A percentile compares a stretch with the other conserved stretches of the same genome.
These are phyloP conservation scores for Salix purpurea DNA, from an alignment of 345 rosid species.

Conservation along the genomic window DNA sequence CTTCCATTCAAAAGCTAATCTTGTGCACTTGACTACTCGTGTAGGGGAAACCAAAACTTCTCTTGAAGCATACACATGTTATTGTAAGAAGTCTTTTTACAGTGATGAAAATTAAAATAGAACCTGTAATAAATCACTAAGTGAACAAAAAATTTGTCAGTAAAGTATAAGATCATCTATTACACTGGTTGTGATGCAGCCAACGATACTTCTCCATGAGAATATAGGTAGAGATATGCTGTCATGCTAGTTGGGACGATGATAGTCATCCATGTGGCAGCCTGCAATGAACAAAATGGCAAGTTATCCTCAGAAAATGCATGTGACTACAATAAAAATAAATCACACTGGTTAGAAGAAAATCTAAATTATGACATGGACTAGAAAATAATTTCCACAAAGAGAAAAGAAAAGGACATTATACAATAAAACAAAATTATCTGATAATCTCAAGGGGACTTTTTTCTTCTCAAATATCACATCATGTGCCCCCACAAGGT, in stretches of 20 bases:
- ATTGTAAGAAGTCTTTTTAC: not conserved
- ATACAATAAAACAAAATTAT: not conserved
- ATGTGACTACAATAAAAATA: not conserved
- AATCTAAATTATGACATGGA: not conserved
- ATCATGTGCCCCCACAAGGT: not conserved
- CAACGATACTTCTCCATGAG: conserved; percentile 87
- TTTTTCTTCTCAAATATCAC: not conserved
- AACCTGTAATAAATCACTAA: conserved; percentile 1
- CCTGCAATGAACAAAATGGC: conserved; percentile 46
- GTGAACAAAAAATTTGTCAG: not conserved
- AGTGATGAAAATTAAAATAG: not conserved
- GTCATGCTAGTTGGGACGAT: conserved; percentile 90
- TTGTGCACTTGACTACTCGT: not conserved
- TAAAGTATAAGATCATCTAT: conserved; percentile 57
- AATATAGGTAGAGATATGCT: conserved; percentile 87
- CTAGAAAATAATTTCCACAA: not conserved
- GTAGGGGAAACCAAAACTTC: not conserved
- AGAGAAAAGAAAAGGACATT: not conserved
- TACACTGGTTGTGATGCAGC: conserved; percentile 99
- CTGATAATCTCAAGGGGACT: not conserved
- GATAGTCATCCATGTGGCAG: conserved; percentile 96
- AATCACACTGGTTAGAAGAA: not conserved
- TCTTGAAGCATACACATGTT: not conserved
- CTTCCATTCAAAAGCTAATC: conserved; percentile 1
- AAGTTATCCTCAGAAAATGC: not conserved